Evolutionary conservation across 164 flowering plant species (phyloP).

Genomic region (Buxus sempervirens): DNA sequence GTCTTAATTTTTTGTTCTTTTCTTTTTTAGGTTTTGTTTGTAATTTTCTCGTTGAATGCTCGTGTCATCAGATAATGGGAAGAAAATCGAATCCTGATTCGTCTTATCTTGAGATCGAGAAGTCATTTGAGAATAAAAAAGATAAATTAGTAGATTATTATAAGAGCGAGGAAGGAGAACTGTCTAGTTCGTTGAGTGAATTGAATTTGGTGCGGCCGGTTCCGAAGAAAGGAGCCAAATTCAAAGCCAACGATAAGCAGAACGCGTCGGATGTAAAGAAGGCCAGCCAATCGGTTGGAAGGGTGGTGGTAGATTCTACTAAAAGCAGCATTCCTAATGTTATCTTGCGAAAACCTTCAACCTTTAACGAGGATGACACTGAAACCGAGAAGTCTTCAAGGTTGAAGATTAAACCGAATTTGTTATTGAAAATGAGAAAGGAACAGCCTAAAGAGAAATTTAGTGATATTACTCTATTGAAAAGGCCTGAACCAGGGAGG

Average conservation of each 20-base stretch:
- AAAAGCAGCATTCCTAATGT: constrained; percentile 52
- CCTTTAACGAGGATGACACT: constrained; percentile 35
- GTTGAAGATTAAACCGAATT: constrained; percentile 36
- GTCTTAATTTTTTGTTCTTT: not conserved
- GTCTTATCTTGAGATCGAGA: constrained; percentile 73
- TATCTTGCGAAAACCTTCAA: constrained; percentile 60
- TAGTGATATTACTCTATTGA: constrained; percentile 39
- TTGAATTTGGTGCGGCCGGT: constrained; percentile 69
- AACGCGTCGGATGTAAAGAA: constrained; percentile 23
- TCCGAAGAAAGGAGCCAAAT: constrained; percentile 55
- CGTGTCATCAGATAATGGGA: constrained; percentile 57
- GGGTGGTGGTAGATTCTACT: constrained; percentile 12
- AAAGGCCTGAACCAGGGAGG: constrained; percentile 34
- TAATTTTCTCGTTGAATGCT: not conserved
- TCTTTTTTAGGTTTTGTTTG: not conserved
- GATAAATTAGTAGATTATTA: constrained; percentile 33
- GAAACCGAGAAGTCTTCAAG: constrained; percentile 21
- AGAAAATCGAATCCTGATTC: constrained; percentile 69
- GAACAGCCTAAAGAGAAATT: constrained; percentile 22
- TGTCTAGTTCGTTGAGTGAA: constrained; percentile 28
- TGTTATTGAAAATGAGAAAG: constrained; percentile 31
- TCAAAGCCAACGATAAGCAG: constrained; percentile 27
- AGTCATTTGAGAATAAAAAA: constrained; percentile 49
- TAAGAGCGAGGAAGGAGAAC: constrained; percentile 20
- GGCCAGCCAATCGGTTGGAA: constrained; percentile 25